phyloP scores from a whole-genome alignment of 1,284 basidiomycete species.

The Leccinum griseonigrum region DNA sequence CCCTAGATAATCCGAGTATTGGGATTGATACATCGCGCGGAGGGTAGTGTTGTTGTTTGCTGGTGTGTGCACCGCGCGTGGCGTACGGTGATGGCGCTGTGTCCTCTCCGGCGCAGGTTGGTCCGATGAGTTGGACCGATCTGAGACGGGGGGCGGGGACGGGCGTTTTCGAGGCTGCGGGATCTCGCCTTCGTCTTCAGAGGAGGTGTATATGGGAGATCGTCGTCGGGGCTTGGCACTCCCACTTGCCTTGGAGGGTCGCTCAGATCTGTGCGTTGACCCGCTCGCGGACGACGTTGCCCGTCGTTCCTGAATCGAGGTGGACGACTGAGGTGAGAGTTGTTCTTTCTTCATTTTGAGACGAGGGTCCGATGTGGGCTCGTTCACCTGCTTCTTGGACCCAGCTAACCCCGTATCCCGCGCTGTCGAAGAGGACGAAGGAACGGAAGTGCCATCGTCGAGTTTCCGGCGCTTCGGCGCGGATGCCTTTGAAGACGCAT shows the following conservation, averaged over 20 bases:
- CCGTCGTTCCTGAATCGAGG: conserved; percentile 16
- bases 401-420: conserved; percentile 26
- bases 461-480: conserved; percentile 42
- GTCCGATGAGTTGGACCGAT: conserved; percentile 31
- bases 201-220: conserved; percentile 59
- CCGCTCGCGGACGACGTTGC: conserved; percentile 19
- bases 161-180: conserved; percentile 26
- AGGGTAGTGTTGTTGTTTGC: conserved; percentile 49
- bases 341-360: conserved; percentile 38
- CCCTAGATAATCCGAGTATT: conserved; percentile 49
- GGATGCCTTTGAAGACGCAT: conserved; percentile 12
- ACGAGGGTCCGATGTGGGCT: conserved; percentile 24
- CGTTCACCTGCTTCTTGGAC: conserved; percentile 33
- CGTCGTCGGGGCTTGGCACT: conserved; percentile 37
- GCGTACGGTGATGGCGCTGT: conserved; percentile 24
- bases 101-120: conserved; percentile 15
- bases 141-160: conserved; percentile 27
- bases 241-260: conserved; percentile 28
- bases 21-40: conserved; percentile 48
- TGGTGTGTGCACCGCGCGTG: conserved; percentile 34
- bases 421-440: conserved; percentile 15
- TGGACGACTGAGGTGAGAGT: conserved; percentile 13
- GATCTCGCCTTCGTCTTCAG: conserved; percentile 52
- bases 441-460: conserved; percentile 27
- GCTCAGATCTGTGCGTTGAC: conserved; percentile 24